These are phyloP conservation scores for Acer yangbiense DNA, from an alignment of 345 rosid genomes.

Conservation along the genomic window DNA sequence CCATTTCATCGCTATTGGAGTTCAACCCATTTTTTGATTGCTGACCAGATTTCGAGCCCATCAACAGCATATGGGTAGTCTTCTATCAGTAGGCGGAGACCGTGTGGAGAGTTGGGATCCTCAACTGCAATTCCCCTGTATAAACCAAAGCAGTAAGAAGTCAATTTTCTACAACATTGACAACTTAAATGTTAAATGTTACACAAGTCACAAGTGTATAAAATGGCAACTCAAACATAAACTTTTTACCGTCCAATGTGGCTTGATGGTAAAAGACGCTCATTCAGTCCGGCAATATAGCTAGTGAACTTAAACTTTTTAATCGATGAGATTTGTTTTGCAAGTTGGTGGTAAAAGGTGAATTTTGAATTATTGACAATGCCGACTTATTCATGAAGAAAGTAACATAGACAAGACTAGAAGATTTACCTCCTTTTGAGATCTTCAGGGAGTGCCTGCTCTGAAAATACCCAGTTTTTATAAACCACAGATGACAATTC, in stretches of 20 bases:
- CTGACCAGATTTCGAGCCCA: slow-evolving; percentile 76
- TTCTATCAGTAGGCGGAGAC: slow-evolving; percentile 53
- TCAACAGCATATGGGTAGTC: slow-evolving; percentile 83
- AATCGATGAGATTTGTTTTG: too few relatives aligned
- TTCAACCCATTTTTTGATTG: slow-evolving; percentile 64
- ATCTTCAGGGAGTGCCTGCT: slow-evolving; percentile 71
- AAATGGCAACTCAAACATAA: background rate
- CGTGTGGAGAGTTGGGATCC: slow-evolving; percentile 56
- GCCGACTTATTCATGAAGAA: background rate
- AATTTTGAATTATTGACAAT: too few relatives aligned
- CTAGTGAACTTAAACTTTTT: too few relatives aligned
- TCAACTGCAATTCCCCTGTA: slow-evolving; percentile 72
- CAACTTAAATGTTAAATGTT: too few relatives aligned
- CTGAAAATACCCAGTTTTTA: slow-evolving; percentile 60
- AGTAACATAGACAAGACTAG: background rate
- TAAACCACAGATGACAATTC: slow-evolving; percentile 58
- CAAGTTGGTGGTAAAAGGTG: too few relatives aligned
- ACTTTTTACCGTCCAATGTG: background rate
- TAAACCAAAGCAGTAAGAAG: slow-evolving; percentile 10
- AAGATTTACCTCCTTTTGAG: slow-evolving; percentile 62
- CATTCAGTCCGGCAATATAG: too few relatives aligned
- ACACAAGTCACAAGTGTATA: background rate
- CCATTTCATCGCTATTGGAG: slow-evolving; percentile 51
- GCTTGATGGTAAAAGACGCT: too few relatives aligned
- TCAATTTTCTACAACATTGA: background rate